Evolutionary conservation across 2,329 filamentous ascomycete genomes (phyloP).

Genomic region (Ophiostoma angusticollis): DNA sequence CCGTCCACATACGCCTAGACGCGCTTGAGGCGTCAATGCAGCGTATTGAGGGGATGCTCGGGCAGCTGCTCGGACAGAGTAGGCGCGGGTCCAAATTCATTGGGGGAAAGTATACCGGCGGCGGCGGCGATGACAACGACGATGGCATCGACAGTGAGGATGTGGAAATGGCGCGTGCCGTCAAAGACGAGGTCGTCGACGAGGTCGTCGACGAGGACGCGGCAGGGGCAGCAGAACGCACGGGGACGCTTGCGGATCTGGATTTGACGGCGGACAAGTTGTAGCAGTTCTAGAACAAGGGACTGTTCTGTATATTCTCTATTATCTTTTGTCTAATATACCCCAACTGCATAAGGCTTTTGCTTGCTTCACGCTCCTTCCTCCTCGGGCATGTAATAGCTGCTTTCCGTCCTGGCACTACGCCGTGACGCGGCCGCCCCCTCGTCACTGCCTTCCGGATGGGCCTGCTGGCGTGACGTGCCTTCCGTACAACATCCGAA

Average conservation of each 20-base stretch:
- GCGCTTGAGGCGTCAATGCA: slow-evolving; percentile 37
- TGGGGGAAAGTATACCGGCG: no score
- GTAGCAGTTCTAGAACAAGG: neutral
- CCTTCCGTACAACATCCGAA: no score
- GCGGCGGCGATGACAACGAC: slow-evolving; percentile 32
- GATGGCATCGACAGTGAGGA: slow-evolving; percentile 21
- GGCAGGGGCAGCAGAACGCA: slow-evolving; percentile 7
- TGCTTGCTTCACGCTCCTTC: neutral
- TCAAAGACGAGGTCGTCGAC: slow-evolving; percentile 2
- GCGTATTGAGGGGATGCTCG: slow-evolving; percentile 22
- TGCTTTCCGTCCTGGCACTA: no score
- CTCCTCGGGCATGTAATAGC: neutral
- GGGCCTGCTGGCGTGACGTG: no score
- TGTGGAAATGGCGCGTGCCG: neutral
- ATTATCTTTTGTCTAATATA: neutral
- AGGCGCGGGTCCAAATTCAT: neutral
- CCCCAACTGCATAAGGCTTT: no score
- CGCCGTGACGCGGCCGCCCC: neutral
- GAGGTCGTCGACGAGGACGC: slow-evolving; percentile 12
- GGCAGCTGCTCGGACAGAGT: slow-evolving; percentile 14
- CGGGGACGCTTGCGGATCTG: slow-evolving; percentile 14
- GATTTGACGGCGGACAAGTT: slow-evolving; percentile 11
- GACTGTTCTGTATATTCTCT: neutral
- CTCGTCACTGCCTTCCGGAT: neutral
- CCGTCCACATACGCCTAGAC: slow-evolving; percentile 30